Percentiles rank a stretch among this genome's conserved stretches.
Conservation (phyloP, 2,329 filamentous ascomycete genomes). For the Fusarium bulbicola region DNA sequence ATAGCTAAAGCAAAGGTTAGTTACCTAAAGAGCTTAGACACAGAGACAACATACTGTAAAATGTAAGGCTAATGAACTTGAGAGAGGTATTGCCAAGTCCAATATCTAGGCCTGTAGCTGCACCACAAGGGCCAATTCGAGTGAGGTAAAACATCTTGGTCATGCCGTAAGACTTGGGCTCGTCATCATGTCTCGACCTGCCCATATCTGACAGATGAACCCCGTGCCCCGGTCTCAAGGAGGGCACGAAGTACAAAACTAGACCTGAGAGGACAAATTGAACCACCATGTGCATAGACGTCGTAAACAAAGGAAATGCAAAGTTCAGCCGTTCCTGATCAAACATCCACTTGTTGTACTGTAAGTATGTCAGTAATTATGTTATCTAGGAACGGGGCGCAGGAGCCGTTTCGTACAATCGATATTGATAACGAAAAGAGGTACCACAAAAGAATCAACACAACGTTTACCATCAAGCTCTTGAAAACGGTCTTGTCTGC, state of each 20-base stretch:
- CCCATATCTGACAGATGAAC: constrained; percentile 57
- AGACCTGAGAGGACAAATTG: constrained; percentile 83
- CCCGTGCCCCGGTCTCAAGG: constrained; percentile 73
- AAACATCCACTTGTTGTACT: constrained; percentile 99
- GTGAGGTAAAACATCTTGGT: constrained; percentile 91
- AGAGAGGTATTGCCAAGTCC: constrained; percentile 95
- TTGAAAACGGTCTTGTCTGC: constrained; percentile 78
- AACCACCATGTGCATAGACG: constrained; percentile 93
- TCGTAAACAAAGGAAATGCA: constrained; percentile 93
- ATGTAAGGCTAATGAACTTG: constrained; percentile 95
- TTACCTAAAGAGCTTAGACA: neutral
- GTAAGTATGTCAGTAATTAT: constrained; percentile 32
- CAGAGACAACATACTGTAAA: constrained; percentile 74
- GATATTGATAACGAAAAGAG: constrained; percentile 93
- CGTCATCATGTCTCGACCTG: constrained; percentile 60
- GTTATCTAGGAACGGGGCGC: neutral
- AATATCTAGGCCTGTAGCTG: constrained; percentile 93
- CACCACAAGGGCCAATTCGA: constrained; percentile 89
- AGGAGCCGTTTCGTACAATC: constrained; percentile 67
- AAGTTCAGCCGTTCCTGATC: constrained; percentile 86
- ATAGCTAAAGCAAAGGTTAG: constrained; percentile 67
- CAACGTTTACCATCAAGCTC: constrained; percentile 76
- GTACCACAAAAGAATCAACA: constrained; percentile 88
- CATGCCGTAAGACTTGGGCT: constrained; percentile 73
- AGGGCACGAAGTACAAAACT: constrained; percentile 84